A percentile compares a stretch with the other conserved stretches of the same genome.
Conservation (phyloP, 352 stramenopile genomes). For the Pythium aristosporum region DNA sequence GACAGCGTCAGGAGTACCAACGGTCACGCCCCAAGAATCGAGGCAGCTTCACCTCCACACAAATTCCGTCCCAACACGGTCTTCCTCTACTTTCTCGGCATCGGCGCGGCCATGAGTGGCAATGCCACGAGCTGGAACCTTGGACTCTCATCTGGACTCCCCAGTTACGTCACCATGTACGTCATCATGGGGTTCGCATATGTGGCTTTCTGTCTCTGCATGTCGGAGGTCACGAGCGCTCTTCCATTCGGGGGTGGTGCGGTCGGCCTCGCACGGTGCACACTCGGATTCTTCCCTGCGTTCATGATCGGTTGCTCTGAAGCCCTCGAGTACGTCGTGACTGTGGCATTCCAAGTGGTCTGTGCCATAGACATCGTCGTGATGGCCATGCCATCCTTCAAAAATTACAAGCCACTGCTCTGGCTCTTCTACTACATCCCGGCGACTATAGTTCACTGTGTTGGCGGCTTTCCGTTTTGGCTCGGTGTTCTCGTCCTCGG, state of each 20-base stretch:
- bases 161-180: slow-evolving; percentile 9
- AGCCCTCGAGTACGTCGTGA: slow-evolving; percentile 16
- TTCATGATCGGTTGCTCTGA: slow-evolving; percentile 25
- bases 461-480: slow-evolving; percentile 21
- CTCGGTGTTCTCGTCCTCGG: neutral
- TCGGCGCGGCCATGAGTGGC: slow-evolving; percentile 17
- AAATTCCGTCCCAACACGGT: too few relatives aligned
- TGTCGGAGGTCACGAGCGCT: slow-evolving; percentile 28
- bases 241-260: slow-evolving; percentile 31
- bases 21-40: too few relatives aligned
- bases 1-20: too few relatives aligned
- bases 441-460: slow-evolving; percentile 6
- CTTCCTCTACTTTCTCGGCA: slow-evolving; percentile 12
- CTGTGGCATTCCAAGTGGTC: slow-evolving; percentile 9
- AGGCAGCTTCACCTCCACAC: too few relatives aligned
- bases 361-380: slow-evolving; percentile 10
- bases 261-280: slow-evolving; percentile 26
- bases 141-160: slow-evolving; percentile 3
- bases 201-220: slow-evolving; percentile 21
- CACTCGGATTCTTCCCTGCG: slow-evolving; percentile 27
- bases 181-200: slow-evolving; percentile 24
- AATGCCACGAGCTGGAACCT: slow-evolving; percentile 29
- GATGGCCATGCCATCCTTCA: neutral
- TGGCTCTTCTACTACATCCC: slow-evolving; percentile 24
- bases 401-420: slow-evolving; percentile 7